Evolutionary conservation across 257 asterid genomes (phyloP).

Genomic region (Solanum piurae): DNA sequence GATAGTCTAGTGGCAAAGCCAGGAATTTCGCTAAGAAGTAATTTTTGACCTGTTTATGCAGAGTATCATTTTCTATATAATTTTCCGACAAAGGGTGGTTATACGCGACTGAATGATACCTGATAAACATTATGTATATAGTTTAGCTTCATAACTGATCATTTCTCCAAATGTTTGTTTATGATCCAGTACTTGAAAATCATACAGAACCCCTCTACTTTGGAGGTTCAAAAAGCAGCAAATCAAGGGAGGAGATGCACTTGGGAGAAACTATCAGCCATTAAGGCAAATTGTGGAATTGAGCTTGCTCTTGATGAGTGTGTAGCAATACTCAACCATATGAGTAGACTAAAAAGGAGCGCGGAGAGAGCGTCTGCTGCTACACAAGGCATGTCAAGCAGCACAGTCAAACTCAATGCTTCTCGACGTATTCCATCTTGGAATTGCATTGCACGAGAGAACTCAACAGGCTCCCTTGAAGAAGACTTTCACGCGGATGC

Average conservation of each 20-base stretch:
- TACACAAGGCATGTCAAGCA: constrained; percentile 27
- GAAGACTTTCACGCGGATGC: constrained; percentile 49
- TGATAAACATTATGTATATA: not conserved
- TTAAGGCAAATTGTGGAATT: constrained; percentile 90
- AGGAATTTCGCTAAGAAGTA: not conserved
- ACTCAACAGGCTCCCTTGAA: constrained; percentile 85
- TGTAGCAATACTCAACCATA: constrained; percentile 77
- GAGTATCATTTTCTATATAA: not conserved
- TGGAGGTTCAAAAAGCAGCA: constrained; percentile 76
- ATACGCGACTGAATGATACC: not conserved
- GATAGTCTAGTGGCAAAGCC: not conserved
- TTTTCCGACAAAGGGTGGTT: not conserved
- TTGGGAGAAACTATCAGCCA: constrained; percentile 94
- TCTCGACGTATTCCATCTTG: constrained; percentile 84
- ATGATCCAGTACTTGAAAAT: constrained; percentile 59
- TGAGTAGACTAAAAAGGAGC: constrained; percentile 78
- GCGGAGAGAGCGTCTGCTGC: constrained; percentile 82
- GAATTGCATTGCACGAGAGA: constrained; percentile 81
- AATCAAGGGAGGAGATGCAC: constrained; percentile 92
- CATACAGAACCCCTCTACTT: constrained; percentile 74
- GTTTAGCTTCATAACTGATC: not conserved
- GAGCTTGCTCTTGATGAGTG: constrained; percentile 93
- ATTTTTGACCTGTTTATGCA: not conserved
- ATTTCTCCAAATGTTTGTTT: not conserved
- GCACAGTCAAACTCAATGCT: constrained; percentile 49